Evolutionary conservation across 176 grass and related monocot species (phyloP).

Genomic region (Rhynchospora tenuis): DNA sequence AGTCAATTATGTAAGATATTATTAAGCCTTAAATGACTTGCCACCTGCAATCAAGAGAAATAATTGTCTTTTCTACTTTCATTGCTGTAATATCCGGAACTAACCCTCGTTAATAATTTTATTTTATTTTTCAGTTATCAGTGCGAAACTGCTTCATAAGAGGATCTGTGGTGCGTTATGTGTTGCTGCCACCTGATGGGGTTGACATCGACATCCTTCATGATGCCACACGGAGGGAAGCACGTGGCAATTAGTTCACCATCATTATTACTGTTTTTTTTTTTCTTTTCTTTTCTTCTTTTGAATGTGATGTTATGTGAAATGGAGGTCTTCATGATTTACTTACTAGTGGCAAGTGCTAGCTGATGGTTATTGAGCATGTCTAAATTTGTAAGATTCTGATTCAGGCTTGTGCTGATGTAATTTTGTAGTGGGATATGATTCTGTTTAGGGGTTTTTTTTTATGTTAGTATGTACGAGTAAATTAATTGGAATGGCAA

Average conservation of each 20-base stretch:
- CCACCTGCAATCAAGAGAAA: background rate
- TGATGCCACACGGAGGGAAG: slow-evolving; percentile 94
- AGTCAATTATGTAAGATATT: background rate
- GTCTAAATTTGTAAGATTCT: slow-evolving; percentile 15
- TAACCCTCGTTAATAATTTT: background rate
- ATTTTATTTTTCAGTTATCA: slow-evolving; percentile 45
- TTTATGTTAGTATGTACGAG: background rate
- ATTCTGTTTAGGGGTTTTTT: background rate
- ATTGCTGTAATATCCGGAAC: background rate
- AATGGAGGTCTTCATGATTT: slow-evolving; percentile 6
- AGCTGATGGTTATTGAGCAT: background rate
- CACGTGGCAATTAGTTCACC: slow-evolving; percentile 55
- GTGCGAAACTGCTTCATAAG: slow-evolving; percentile 98
- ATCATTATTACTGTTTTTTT: background rate
- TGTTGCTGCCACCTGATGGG: slow-evolving; percentile 79
- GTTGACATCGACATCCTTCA: slow-evolving; percentile 96
- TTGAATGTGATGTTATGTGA: background rate
- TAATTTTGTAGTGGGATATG: background rate
- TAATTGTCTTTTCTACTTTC: background rate
- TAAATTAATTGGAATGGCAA: background rate
- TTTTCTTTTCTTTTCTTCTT: background rate
- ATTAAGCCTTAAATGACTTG: background rate
- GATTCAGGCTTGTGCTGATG: background rate
- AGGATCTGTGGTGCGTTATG: slow-evolving; percentile 94
- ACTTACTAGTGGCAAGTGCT: background rate